Base-by-base conservation (phyloP, 257 asterid species). In the Phtheirospermum japonicum region DNA sequence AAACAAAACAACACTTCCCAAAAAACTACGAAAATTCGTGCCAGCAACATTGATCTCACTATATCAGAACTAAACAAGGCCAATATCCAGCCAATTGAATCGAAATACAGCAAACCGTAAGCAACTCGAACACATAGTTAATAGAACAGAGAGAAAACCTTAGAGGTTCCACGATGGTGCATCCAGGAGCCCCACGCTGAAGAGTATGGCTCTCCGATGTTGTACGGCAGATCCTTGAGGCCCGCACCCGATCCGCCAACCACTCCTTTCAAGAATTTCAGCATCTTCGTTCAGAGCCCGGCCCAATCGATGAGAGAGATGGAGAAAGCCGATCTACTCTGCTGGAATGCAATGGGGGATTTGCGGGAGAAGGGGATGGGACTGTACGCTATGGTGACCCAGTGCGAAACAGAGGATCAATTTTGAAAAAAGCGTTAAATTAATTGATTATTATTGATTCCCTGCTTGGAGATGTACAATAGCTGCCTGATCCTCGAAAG, bases 121-220 rank as follows among this genome's bases (percentile, higher is more conserved):
- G 9, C 53, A 75, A 50, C 50, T 63, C 37, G 54, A 68, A 14
- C 57, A 4, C 26, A 52, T 33, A 61, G 53, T 11, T 49, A 49
- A 58, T 5, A 10, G 60, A 64, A 51, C 51, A 34, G 68, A 50
- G 19, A 46, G 49, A 54, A 20, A 33, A 84, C 96, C 92, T 86
- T 89, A 17, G 95, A 86, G 77, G 94, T 85, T 65, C 96, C 99
- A 31, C 95, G 96, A 66, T 74, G 71, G 79, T 93, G 99, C 63
- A 85, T 83, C 99, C 97, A 93, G 20, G 97, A 89, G 66, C 97
- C 99, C 99, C 99, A 93, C 67, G 95, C 85, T 53, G 94, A 80
- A 37, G 96, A 80, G 83, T 93, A 89, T 36, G 99, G 97, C 82
- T 93, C 99, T 33, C 96, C 97, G 71, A 93, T 79, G 79, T 79